A percentile compares a stretch with the other conserved stretches of the same genome.
Conservation (phyloP, 2,329 filamentous ascomycete genomes). For the Aureobasidium sp. region DNA sequence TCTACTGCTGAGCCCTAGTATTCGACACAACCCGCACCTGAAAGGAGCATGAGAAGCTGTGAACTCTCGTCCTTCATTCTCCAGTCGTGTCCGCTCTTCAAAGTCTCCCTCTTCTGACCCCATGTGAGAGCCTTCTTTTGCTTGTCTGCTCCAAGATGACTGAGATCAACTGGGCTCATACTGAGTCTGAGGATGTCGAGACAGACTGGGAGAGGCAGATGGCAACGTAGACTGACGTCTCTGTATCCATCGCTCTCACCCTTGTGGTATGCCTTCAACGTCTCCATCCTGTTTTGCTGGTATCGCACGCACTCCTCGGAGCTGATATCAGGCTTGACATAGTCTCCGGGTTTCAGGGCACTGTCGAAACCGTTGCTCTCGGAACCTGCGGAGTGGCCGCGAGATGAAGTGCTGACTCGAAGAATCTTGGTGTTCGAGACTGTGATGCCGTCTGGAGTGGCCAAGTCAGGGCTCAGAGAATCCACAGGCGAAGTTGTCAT, state of each 20-base stretch:
- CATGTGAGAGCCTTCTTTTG: slow-evolving; percentile 23
- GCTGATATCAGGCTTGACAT: slow-evolving; percentile 15
- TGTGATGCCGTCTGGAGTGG: slow-evolving; percentile 19
- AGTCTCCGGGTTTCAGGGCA: slow-evolving; percentile 2
- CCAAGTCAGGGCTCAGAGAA: slow-evolving; percentile 17
- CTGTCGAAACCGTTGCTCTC: not conserved
- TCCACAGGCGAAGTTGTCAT: slow-evolving; percentile 11
- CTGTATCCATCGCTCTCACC: slow-evolving; percentile 17
- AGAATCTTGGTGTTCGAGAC: slow-evolving; percentile 17
- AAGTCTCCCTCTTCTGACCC: slow-evolving; percentile 25
- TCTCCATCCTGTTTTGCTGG: slow-evolving; percentile 18
- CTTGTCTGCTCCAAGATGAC: slow-evolving; percentile 26
- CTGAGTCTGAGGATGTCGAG: slow-evolving; percentile 22
- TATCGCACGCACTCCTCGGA: slow-evolving; percentile 19
- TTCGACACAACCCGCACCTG: slow-evolving; percentile 26
- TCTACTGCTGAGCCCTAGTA: not conserved
- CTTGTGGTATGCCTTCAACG: slow-evolving; percentile 8
- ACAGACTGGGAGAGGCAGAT: slow-evolving; percentile 25
- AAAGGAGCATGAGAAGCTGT: slow-evolving; percentile 31
- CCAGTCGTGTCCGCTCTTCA: slow-evolving; percentile 25
- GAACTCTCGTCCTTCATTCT: slow-evolving; percentile 26
- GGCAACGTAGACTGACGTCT: slow-evolving; percentile 18
- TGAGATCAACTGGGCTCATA: slow-evolving; percentile 16
- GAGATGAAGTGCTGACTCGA: not conserved
- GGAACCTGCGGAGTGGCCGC: not conserved